Evolutionary conservation across 2,329 filamentous ascomycete genomes (phyloP).

Genomic region (Orbilia oligospora): DNA sequence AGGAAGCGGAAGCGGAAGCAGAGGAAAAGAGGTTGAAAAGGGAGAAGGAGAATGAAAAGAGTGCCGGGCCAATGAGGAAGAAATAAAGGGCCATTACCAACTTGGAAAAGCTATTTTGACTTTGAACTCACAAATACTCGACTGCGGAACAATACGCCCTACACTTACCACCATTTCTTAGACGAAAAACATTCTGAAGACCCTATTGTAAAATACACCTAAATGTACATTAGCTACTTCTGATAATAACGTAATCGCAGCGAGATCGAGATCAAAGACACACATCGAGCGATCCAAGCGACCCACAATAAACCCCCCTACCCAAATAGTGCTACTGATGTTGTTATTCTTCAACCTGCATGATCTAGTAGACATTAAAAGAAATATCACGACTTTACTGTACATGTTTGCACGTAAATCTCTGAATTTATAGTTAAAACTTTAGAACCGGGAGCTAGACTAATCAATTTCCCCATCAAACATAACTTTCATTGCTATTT

Average conservation of each 20-base stretch:
- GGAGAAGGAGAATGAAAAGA: slow-evolving; percentile 17
- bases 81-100: neutral
- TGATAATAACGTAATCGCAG: neutral
- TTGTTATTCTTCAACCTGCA: neutral
- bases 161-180: neutral
- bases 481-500: slow-evolving; percentile 56
- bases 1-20: neutral
- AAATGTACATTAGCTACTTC: neutral
- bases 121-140: neutral
- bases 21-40: neutral
- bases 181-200: neutral
- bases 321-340: neutral
- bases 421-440: no score
- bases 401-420: no score
- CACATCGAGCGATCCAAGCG: neutral
- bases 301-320: neutral
- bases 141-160: neutral
- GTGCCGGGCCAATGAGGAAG: neutral
- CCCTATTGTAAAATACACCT: neutral
- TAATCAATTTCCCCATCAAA: slow-evolving; percentile 43
- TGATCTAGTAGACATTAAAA: neutral
- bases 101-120: neutral
- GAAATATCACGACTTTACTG: no score
- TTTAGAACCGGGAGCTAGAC: neutral
- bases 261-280: neutral